Percentiles rank a stretch among this genome's conserved stretches.
Evolutionary conservation across 1,139 yeast species (phyloP).

Genomic region (Magnusiomyces ingens): DNA sequence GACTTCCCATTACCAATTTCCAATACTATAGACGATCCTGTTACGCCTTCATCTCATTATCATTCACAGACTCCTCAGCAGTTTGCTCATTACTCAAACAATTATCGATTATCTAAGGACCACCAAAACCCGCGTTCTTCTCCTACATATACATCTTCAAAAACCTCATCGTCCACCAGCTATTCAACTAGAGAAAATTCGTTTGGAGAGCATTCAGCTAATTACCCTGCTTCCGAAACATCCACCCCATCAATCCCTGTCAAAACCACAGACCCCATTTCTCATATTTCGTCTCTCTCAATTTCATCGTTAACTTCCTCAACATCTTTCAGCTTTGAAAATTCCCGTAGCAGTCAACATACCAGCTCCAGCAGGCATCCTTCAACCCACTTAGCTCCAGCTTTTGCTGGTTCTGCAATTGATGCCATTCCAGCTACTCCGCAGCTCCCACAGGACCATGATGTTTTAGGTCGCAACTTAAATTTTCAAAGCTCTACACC

Average conservation of each 20-base stretch:
- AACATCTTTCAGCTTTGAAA: not conserved
- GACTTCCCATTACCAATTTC: not conserved
- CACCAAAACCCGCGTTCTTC: not conserved
- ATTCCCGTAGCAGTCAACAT: not conserved
- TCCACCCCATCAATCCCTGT: slow-evolving; percentile 16
- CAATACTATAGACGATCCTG: not conserved
- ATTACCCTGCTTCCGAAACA: not conserved
- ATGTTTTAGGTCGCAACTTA: not conserved
- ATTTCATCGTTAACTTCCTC: not conserved
- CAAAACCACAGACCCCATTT: slow-evolving; percentile 8
- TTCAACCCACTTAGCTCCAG: not conserved
- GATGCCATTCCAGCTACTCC: slow-evolving; percentile 15
- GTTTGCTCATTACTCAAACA: too few relatives aligned
- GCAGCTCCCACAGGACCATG: slow-evolving; percentile 9
- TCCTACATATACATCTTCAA: not conserved
- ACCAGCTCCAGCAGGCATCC: not conserved
- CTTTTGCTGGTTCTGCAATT: too few relatives aligned
- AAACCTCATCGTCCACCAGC: too few relatives aligned
- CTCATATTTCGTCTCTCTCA: slow-evolving; percentile 1
- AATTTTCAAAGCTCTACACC: not conserved
- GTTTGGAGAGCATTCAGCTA: not conserved
- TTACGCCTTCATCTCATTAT: not conserved
- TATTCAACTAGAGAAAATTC: not conserved
- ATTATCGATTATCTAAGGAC: too few relatives aligned
- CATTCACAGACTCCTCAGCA: not conserved